phyloP scores from a whole-genome alignment of 345 rosid genomes.

The Lepidium africanum region DNA sequence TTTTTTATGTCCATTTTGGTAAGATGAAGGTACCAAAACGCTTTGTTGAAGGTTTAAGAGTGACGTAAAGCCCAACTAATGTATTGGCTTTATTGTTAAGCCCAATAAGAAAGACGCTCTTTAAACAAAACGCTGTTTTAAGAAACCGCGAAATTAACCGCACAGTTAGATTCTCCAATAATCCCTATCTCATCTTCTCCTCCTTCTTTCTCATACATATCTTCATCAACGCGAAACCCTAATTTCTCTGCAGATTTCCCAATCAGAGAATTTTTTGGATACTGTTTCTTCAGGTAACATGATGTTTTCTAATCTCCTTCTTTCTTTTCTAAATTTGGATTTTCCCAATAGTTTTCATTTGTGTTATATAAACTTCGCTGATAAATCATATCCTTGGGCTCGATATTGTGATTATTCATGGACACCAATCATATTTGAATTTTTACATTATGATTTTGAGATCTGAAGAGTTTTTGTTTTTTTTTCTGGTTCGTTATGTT shows the following conservation, averaged over 20 bases:
- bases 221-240: constrained; percentile 20
- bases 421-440: background rate
- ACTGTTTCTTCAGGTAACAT: constrained; percentile 4
- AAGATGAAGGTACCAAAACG: too few relatives aligned
- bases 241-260: background rate
- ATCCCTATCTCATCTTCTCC: background rate
- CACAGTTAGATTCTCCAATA: background rate
- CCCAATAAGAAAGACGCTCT: too few relatives aligned
- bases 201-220: background rate
- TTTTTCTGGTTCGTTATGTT: background rate
- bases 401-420: background rate
- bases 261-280: background rate
- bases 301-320: background rate
- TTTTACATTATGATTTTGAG: background rate
- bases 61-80: too few relatives aligned
- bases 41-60: too few relatives aligned
- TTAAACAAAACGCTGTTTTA: background rate
- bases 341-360: background rate
- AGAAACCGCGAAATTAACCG: background rate
- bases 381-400: background rate
- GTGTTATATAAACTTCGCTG: background rate
- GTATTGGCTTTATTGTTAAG: too few relatives aligned
- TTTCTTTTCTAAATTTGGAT: background rate
- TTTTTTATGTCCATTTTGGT: too few relatives aligned
- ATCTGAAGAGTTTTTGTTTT: background rate